These are phyloP conservation scores for Forsythia suspensa DNA, from an alignment of 257 asterid genomes.

Conservation along the genomic window DNA sequence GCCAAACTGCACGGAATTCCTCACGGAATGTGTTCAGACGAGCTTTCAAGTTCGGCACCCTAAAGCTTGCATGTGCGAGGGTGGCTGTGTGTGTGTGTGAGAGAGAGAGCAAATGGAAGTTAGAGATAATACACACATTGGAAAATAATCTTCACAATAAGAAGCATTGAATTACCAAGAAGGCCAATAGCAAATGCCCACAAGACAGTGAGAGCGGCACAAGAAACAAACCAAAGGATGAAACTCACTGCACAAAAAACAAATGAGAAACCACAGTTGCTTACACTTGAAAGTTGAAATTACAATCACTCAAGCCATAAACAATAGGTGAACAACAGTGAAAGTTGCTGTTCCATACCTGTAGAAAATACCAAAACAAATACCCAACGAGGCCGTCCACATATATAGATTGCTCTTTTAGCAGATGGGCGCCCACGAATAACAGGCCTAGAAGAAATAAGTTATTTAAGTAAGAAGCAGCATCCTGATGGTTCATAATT, in stretches of 20 bases:
- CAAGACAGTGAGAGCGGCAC: conserved; percentile 66
- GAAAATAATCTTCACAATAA: conserved; percentile 9
- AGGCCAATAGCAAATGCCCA: conserved; percentile 73
- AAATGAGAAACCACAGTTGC: conserved; percentile 1
- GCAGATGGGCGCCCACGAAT: conserved; percentile 95
- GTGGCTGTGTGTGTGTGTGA: conserved; percentile 55
- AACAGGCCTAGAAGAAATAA: conserved; percentile 69
- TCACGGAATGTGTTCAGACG: conserved; percentile 95
- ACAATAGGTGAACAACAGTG: not conserved
- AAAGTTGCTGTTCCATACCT: conserved; percentile 38
- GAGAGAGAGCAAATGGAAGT: conserved; percentile 10
- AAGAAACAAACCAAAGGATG: conserved; percentile 78
- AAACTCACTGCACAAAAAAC: conserved; percentile 59
- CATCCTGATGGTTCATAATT: conserved; percentile 1
- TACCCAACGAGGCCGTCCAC: conserved; percentile 95
- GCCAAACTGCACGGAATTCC: conserved; percentile 97
- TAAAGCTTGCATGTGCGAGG: conserved; percentile 79
- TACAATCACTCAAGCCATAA: conserved; percentile 5
- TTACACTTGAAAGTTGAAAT: not conserved
- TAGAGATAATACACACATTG: conserved; percentile 14
- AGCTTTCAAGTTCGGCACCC: conserved; percentile 94
- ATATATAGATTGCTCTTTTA: conserved; percentile 72
- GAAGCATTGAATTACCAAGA: conserved; percentile 53
- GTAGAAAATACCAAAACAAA: conserved; percentile 61
- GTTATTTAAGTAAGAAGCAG: conserved; percentile 24